Percentiles rank a stretch among this genome's conserved stretches.
Conservation (phyloP, 2,329 filamentous ascomycete species). For the Alternaria sp. region DNA sequence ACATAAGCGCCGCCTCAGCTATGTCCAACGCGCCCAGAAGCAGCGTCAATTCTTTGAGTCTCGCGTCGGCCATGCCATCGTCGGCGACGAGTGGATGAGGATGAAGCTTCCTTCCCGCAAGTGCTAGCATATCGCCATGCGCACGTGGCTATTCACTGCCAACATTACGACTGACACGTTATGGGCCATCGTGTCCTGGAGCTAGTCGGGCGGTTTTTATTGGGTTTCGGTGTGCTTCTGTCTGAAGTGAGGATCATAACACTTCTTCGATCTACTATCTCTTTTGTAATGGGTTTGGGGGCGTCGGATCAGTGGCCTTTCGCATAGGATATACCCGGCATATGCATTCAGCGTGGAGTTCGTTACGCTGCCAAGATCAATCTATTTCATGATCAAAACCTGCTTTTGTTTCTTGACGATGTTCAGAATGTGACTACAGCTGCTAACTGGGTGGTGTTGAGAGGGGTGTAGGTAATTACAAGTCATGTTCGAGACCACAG, state of each 20-base stretch:
- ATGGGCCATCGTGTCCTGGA: background rate
- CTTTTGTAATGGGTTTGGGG: conserved; percentile 16
- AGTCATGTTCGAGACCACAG: background rate
- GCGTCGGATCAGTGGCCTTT: conserved; percentile 12
- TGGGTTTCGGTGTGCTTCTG: background rate
- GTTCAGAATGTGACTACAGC: background rate
- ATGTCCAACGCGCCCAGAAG: conserved; percentile 18
- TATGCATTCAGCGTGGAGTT: conserved; percentile 18
- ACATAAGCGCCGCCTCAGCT: conserved; percentile 24
- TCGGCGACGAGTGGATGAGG: conserved; percentile 38
- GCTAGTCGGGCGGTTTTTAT: conserved; percentile 10
- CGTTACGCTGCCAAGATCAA: conserved; percentile 2
- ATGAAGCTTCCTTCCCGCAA: conserved; percentile 24
- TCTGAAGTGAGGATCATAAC: background rate
- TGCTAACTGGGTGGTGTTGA: background rate
- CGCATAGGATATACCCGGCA: conserved; percentile 21
- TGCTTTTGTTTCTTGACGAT: background rate
- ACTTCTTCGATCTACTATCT: conserved; percentile 14
- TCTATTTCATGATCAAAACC: background rate
- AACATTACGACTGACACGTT: background rate
- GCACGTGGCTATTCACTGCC: background rate
- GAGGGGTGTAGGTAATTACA: background rate
- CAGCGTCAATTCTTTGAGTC: conserved; percentile 32
- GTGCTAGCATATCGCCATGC: conserved; percentile 10
- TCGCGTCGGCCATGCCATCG: conserved; percentile 28